phyloP scores from a whole-genome alignment of 2,329 filamentous ascomycete genomes.

The Trematosphaeria pertusa region DNA sequence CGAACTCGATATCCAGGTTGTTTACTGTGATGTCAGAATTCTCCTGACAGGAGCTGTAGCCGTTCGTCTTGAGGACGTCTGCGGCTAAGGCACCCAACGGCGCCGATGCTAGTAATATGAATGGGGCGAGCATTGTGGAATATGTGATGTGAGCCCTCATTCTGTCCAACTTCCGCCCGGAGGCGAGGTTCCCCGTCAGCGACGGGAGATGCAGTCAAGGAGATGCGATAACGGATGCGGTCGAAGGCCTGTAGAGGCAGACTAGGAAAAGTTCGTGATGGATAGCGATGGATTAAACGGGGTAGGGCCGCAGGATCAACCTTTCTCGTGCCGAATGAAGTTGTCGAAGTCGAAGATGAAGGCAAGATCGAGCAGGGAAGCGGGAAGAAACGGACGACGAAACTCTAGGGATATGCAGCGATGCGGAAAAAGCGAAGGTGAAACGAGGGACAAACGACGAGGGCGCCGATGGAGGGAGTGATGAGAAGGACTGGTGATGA shows the following conservation, averaged over 20 bases:
- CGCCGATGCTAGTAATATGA: slow-evolving; percentile 45
- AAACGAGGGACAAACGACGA: slow-evolving; percentile 43
- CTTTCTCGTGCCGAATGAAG: slow-evolving; percentile 36
- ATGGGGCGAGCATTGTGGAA: slow-evolving; percentile 47
- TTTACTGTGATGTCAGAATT: slow-evolving; percentile 71
- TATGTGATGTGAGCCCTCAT: slow-evolving; percentile 46
- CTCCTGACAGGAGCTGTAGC: slow-evolving; percentile 76
- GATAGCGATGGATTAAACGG: slow-evolving; percentile 35
- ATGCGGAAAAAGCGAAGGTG: slow-evolving; percentile 23
- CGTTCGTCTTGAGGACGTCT: slow-evolving; percentile 79
- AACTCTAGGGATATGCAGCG: slow-evolving; percentile 18
- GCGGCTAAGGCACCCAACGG: slow-evolving; percentile 64
- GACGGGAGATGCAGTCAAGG: slow-evolving; percentile 20
- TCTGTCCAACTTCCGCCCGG: slow-evolving; percentile 32
- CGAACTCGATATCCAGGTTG: slow-evolving; percentile 78
- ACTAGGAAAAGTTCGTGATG: slow-evolving; percentile 11
- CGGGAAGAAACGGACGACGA: slow-evolving; percentile 19
- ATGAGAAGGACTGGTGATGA: slow-evolving; percentile 13
- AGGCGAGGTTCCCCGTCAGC: slow-evolving; percentile 29
- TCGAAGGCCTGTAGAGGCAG: slow-evolving; percentile 1
- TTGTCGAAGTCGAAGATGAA: slow-evolving; percentile 14
- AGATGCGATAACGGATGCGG: slow-evolving; percentile 12
- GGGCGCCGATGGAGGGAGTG: slow-evolving; percentile 8
- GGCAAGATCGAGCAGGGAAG: slow-evolving; percentile 18
- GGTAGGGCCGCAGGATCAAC: slow-evolving; percentile 44